Evolutionary conservation across 805 yeast genomes (phyloP).

Genomic region (Candida awuae): DNA sequence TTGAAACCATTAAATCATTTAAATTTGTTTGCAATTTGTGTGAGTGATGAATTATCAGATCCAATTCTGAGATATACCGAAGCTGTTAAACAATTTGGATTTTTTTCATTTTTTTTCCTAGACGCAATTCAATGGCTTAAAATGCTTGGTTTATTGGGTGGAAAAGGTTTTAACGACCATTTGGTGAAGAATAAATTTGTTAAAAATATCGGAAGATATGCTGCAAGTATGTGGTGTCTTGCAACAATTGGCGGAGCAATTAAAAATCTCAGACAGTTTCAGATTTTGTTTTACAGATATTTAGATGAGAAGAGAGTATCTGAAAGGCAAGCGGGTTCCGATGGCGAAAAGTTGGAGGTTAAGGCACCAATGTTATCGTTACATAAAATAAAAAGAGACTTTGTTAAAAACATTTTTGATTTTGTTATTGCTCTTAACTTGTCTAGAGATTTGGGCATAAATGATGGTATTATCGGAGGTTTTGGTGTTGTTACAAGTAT

Average conservation of each 20-base stretch:
- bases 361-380: conserved; percentile 33
- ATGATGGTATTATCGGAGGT: conserved; percentile 75
- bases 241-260: conserved; percentile 58
- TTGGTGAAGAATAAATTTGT: conserved; percentile 10
- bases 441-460: conserved; percentile 48
- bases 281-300: conserved; percentile 35
- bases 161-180: conserved; percentile 15
- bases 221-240: conserved; percentile 69
- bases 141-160: conserved; percentile 47
- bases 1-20: conserved; percentile 73
- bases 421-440: conserved; percentile 66
- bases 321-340: conserved; percentile 21
- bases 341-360: conserved; percentile 21
- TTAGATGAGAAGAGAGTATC: conserved; percentile 7
- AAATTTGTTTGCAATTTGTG: conserved; percentile 58
- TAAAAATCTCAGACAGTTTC: conserved; percentile 47
- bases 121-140: conserved; percentile 59
- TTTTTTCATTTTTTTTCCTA: conserved; percentile 52
- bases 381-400: conserved; percentile 45
- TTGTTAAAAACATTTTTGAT: conserved; percentile 73
- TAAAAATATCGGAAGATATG: conserved; percentile 44
- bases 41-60: conserved; percentile 64
- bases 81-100: conserved; percentile 50
- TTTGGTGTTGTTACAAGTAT: conserved; percentile 80
- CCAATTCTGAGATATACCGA: conserved; percentile 43